Percentiles rank a stretch among this genome's conserved stretches.
Evolutionary conservation across 2,329 filamentous ascomycete species (phyloP).

Genomic region (Cephalotrichum gorgonifer): DNA sequence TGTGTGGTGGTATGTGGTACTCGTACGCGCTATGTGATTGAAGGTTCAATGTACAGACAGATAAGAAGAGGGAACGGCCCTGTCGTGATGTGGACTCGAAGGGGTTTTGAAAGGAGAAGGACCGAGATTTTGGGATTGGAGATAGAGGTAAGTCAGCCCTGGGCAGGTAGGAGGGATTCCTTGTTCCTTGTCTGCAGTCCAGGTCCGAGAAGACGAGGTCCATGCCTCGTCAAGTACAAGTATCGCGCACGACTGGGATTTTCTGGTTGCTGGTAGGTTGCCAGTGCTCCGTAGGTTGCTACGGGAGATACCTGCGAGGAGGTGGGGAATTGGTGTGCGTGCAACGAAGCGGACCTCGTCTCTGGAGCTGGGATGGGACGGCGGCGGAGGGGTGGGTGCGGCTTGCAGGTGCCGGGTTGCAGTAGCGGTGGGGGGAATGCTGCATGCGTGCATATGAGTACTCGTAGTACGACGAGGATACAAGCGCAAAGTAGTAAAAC

Average conservation of each 20-base stretch:
- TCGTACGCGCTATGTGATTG: too few species aligned
- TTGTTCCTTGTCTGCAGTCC: too few species aligned
- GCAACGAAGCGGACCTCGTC: background rate
- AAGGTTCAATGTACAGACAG: too few species aligned
- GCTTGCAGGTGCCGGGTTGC: background rate
- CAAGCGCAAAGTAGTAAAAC: too few species aligned
- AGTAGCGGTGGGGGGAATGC: background rate
- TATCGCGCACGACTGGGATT: background rate
- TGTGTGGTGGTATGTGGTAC: too few species aligned
- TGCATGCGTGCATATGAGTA: too few species aligned
- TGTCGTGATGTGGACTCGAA: background rate
- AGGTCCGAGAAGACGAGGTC: too few species aligned
- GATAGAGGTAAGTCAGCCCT: too few species aligned
- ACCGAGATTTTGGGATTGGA: too few species aligned
- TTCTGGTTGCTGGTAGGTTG: constrained; percentile 1
- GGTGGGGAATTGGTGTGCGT: constrained; percentile 3
- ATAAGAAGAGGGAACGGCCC: background rate
- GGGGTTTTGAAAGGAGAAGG: background rate
- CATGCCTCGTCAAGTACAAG: too few species aligned
- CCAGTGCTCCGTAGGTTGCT: constrained; percentile 2
- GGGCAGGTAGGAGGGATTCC: too few species aligned
- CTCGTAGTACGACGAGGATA: too few species aligned
- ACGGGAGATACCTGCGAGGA: constrained; percentile 4
- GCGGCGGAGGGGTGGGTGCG: background rate
- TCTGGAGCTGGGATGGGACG: background rate